Conservation (phyloP, 768 basidiomycete species). For the Vararia minispora region DNA sequence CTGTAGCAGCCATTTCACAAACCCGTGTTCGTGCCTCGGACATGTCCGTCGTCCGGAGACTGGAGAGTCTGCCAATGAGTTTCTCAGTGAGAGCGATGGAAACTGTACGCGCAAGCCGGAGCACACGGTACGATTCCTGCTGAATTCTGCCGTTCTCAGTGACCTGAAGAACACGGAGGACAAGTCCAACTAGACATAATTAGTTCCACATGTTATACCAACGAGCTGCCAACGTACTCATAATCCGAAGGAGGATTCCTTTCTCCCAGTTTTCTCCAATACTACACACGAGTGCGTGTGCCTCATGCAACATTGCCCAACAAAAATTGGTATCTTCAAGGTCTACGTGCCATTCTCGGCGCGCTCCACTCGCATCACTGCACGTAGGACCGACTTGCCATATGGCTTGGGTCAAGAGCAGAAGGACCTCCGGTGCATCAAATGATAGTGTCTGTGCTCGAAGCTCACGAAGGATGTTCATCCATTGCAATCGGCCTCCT, state of each 20-base stretch:
- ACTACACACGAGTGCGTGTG: slow-evolving; percentile 23
- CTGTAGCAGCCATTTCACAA: slow-evolving; percentile 4
- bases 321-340: slow-evolving; percentile 24
- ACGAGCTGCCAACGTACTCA: too few species aligned
- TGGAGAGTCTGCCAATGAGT: too few species aligned
- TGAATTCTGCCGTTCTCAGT: too few species aligned
- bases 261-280: slow-evolving; percentile 31
- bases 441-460: slow-evolving; percentile 28
- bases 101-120: too few species aligned
- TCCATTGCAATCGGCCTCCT: slow-evolving; percentile 36
- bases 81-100: too few species aligned
- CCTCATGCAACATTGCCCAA: slow-evolving; percentile 24
- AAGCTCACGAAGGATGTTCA: slow-evolving; percentile 39
- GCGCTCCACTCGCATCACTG: slow-evolving; percentile 2
- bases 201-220: too few species aligned
- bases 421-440: slow-evolving; percentile 26
- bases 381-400: slow-evolving; percentile 30
- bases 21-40: too few species aligned
- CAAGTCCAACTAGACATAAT: too few species aligned
- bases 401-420: slow-evolving; percentile 31
- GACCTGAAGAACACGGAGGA: too few species aligned
- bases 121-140: too few species aligned
- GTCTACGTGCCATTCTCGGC: slow-evolving; percentile 30
- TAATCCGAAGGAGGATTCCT: too few species aligned
- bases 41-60: too few species aligned